Conservation (phyloP, 2,329 filamentous ascomycete genomes). For the Ophiostoma perfectum region DNA sequence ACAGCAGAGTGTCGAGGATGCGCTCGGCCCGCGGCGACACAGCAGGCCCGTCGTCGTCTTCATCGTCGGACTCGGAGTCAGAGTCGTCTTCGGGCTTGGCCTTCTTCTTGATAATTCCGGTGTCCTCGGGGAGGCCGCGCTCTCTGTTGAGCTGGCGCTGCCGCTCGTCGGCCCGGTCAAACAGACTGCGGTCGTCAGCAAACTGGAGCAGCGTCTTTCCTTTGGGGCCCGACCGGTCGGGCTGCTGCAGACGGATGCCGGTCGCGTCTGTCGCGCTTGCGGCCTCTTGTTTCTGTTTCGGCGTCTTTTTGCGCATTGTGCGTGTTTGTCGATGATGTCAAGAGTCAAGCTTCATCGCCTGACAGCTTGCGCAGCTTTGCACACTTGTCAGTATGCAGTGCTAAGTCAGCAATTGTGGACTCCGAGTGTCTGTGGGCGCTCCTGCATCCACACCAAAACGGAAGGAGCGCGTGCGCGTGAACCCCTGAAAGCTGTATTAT, state of each 20-base stretch:
- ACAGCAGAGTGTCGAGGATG: conserved; percentile 52
- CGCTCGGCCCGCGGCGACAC: conserved; percentile 46
- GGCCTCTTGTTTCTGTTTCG: conserved; percentile 37
- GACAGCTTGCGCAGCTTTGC: background rate
- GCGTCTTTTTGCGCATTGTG: conserved; percentile 16
- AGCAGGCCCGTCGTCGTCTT: conserved; percentile 27
- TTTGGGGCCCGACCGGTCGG: conserved; percentile 57
- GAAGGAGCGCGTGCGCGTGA: conserved; percentile 19
- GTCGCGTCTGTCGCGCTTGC: conserved; percentile 41
- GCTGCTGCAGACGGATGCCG: conserved; percentile 60
- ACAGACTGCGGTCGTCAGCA: conserved; percentile 58
- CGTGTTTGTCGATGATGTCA: conserved; percentile 11
- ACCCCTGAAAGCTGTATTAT: conserved; percentile 7
- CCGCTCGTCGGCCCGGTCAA: conserved; percentile 44
- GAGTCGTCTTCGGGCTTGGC: background rate
- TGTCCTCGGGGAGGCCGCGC: conserved; percentile 25
- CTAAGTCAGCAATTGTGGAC: conserved; percentile 12
- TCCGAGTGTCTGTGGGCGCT: background rate
- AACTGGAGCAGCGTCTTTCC: conserved; percentile 68
- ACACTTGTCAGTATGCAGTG: background rate
- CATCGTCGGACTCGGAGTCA: conserved; percentile 28
- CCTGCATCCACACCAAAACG: conserved; percentile 15
- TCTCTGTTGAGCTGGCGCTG: conserved; percentile 35
- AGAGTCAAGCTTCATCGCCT: background rate
- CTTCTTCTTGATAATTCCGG: conserved; percentile 13